Evolutionary conservation across 495 filamentous ascomycete species (phyloP), one percentile per base, ranked within the genome.

Genomic region (Aspergillus diversus): DNA sequence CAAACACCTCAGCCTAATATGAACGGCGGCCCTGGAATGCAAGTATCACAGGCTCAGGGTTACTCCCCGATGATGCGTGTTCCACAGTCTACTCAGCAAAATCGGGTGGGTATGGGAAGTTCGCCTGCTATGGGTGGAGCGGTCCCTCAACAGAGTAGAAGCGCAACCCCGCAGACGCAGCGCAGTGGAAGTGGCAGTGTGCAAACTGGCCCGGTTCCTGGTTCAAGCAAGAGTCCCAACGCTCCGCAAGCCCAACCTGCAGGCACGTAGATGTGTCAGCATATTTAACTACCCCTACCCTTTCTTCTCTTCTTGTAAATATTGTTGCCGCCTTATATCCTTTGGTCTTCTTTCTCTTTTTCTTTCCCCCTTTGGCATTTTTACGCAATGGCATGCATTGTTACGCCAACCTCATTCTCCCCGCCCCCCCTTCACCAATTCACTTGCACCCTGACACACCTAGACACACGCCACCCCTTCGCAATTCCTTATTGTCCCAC

Each of bases 1-100:
- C 77, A 78, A 42, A 61, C 71, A 21, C 70, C 75, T 50, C 75
- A 76, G 57, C 37, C 70, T 33, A 64, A 66, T 50, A 63, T 77
- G 65, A 75, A 75, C 60, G 73, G 75, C 43, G 68, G 74, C 42
- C 61, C 73, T 7, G 79, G 72, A 15, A 76, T 81, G 70, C 78
- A 78, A 55, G 73, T 73, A 8, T 75, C 77, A 53, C 87, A 78
- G 57, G 71, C 88, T 7, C 89, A 91, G 61, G 83, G 89, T 27
- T 93, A 90, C 69, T 89, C 89, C 17, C 87, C 89, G 47, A 86
- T 90, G 67, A 85, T 92, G 69, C 82, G 90, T 51, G 86, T 86
- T 33, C 88, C 90, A 61, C 90, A 92, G 64, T 63, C 71, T 33
- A 68, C 72, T 33, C 81, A 78, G 64, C 80, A 78, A 50, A 81